Evolutionary conservation across 177 flowering plant genomes (phyloP).

Genomic region (Tripterygium wilfordii): DNA sequence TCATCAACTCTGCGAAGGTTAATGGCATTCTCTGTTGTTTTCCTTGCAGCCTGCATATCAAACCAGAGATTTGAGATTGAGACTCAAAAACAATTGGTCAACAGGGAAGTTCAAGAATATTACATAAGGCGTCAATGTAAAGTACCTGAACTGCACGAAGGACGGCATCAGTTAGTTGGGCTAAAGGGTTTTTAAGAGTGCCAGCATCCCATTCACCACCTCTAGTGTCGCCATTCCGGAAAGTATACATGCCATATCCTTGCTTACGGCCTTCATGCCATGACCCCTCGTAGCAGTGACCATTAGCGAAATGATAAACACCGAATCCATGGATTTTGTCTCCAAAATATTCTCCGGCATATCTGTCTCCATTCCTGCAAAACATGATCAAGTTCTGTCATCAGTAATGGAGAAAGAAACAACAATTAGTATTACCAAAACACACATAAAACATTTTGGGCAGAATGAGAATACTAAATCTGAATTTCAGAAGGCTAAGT

Average conservation of each 20-base stretch:
- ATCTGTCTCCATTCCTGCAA: conserved; percentile 86
- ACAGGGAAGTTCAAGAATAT: no score
- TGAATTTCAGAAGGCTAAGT: no score
- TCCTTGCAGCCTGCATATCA: conserved; percentile 72
- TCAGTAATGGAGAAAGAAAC: no score
- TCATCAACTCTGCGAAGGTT: conserved; percentile 63
- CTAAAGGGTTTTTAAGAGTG: conserved; percentile 43
- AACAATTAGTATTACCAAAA: no score
- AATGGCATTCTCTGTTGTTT: conserved; percentile 69
- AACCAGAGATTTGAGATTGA: no score
- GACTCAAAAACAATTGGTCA: no score
- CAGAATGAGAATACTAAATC: no score
- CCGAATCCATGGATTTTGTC: conserved; percentile 98
- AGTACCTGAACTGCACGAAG: conserved; percentile 87
- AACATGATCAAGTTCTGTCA: conserved; percentile 1
- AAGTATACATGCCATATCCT: conserved; percentile 88
- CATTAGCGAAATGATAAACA: conserved; percentile 87
- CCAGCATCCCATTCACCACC: conserved; percentile 92
- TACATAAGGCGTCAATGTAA: no score
- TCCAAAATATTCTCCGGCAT: conserved; percentile 94
- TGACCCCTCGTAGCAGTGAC: conserved; percentile 95
- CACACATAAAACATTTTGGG: no score
- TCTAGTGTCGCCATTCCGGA: conserved; percentile 66
- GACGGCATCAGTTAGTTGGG: conserved; percentile 52
- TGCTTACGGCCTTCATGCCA: conserved; percentile 99